These are phyloP conservation scores for Collybia mongolica DNA, from an alignment of 768 basidiomycete genomes.

Conservation along the genomic window DNA sequence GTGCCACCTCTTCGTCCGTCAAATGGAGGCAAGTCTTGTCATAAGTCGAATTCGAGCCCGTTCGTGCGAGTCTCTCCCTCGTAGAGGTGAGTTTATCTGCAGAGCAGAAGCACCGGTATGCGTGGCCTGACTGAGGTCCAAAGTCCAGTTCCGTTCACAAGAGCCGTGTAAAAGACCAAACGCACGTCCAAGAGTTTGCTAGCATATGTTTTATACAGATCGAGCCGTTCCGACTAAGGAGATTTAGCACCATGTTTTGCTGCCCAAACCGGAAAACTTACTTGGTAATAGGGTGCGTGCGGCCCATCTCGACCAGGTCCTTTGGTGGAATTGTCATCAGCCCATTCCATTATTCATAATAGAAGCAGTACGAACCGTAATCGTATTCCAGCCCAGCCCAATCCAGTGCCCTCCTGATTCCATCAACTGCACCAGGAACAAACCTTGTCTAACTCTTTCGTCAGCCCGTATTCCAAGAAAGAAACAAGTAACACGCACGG, in stretches of 20 bases:
- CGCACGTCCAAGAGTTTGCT: constrained; percentile 74
- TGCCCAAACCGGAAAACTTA: constrained; percentile 23
- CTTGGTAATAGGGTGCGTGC: constrained; percentile 87
- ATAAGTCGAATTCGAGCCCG: constrained; percentile 79
- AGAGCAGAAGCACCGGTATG: constrained; percentile 95
- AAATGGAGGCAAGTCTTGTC: constrained; percentile 88
- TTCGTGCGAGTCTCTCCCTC: constrained; percentile 65
- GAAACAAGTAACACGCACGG: constrained; percentile 44
- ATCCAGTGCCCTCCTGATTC: constrained; percentile 68
- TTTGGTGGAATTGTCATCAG: constrained; percentile 24
- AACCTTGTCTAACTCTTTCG: constrained; percentile 58
- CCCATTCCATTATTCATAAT: background rate
- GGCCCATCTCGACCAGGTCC: constrained; percentile 78
- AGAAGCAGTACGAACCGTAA: constrained; percentile 56
- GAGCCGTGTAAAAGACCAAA: constrained; percentile 5
- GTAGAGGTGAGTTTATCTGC: constrained; percentile 65
- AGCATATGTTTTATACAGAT: constrained; percentile 78
- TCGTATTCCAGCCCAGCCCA: constrained; percentile 96
- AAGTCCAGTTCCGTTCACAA: background rate
- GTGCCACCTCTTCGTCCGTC: constrained; percentile 79
- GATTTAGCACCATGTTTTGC: constrained; percentile 5
- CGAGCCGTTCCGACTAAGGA: constrained; percentile 79
- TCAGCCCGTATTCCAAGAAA: background rate
- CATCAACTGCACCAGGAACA: constrained; percentile 84
- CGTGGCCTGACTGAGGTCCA: constrained; percentile 66